Evolutionary conservation across 179 eudicot species (phyloP).

Genomic region (Spinacia oleracea): DNA sequence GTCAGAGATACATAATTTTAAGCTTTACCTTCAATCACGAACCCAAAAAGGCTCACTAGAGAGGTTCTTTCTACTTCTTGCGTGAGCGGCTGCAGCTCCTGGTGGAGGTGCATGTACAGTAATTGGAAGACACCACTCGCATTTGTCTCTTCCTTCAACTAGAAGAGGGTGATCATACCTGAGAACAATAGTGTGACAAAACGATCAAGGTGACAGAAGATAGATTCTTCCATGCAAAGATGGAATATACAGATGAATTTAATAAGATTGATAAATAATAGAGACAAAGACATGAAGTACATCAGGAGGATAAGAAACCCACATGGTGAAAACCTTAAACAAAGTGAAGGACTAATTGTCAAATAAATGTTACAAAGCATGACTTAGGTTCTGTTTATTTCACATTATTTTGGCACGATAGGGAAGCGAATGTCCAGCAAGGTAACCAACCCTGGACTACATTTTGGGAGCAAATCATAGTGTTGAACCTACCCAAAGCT

Average conservation of each 20-base stretch:
- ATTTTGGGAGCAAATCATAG: not conserved
- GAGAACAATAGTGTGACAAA: slow-evolving; percentile 6
- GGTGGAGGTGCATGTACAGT: slow-evolving; percentile 90
- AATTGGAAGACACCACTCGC: slow-evolving; percentile 94
- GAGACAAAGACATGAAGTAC: not conserved
- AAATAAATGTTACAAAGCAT: not conserved
- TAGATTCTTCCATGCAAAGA: not conserved
- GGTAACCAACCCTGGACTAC: not conserved
- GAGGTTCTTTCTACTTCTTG: slow-evolving; percentile 52
- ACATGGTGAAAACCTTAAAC: not conserved
- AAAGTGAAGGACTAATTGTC: not conserved
- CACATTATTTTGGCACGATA: not conserved
- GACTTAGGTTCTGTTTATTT: not conserved
- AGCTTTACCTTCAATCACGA: slow-evolving; percentile 52
- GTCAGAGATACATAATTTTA: not conserved
- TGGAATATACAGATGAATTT: not conserved
- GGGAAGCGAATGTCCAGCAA: not conserved
- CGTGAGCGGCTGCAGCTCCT: slow-evolving; percentile 53
- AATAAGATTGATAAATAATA: too few species aligned
- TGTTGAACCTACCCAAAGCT: not conserved
- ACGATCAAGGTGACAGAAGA: not conserved
- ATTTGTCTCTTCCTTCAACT: slow-evolving; percentile 80
- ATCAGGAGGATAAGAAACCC: not conserved
- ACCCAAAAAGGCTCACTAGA: slow-evolving; percentile 73
- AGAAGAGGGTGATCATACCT: slow-evolving; percentile 95